Evolutionary conservation across 1,284 basidiomycete genomes (phyloP).

Genomic region (Trichosporon asahii): DNA sequence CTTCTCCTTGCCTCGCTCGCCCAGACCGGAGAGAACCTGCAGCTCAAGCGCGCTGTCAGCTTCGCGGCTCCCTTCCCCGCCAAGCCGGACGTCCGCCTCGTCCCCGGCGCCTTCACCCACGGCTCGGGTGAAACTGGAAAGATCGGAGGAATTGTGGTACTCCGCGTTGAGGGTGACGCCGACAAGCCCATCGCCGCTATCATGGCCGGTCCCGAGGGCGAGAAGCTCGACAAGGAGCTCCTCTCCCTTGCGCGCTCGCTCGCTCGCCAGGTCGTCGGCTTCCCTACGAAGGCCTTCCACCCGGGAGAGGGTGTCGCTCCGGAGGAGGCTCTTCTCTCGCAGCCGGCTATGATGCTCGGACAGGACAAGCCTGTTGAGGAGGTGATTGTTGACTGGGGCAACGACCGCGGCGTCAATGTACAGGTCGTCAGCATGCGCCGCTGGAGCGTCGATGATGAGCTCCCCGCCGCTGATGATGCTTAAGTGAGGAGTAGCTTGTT

Average conservation of each 20-base stretch:
- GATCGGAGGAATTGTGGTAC: slow-evolving; percentile 66
- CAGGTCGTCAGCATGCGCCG: slow-evolving; percentile 44
- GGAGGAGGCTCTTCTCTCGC: slow-evolving; percentile 66
- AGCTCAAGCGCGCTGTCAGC: slow-evolving; percentile 67
- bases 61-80: slow-evolving; percentile 63
- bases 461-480: slow-evolving; percentile 1
- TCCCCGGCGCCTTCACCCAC: slow-evolving; percentile 77
- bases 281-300: slow-evolving; percentile 66
- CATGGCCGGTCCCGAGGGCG: slow-evolving; percentile 45
- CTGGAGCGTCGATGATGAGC: slow-evolving; percentile 44
- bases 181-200: slow-evolving; percentile 42
- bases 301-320: slow-evolving; percentile 44
- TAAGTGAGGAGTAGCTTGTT: neutral
- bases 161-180: slow-evolving; percentile 56
- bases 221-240: slow-evolving; percentile 57
- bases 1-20: slow-evolving; percentile 76
- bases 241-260: slow-evolving; percentile 69
- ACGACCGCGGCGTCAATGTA: slow-evolving; percentile 54
- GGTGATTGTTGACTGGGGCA: slow-evolving; percentile 67
- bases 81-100: slow-evolving; percentile 56
- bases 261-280: slow-evolving; percentile 80
- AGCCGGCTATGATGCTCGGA: slow-evolving; percentile 71
- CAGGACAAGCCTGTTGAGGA: slow-evolving; percentile 61
- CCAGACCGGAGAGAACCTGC: slow-evolving; percentile 86
- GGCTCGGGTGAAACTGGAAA: slow-evolving; percentile 63